Evolutionary conservation across 495 filamentous ascomycete genomes (phyloP), one percentile per base, ranked within the genome.

Genomic region (Neurospora discreta): DNA sequence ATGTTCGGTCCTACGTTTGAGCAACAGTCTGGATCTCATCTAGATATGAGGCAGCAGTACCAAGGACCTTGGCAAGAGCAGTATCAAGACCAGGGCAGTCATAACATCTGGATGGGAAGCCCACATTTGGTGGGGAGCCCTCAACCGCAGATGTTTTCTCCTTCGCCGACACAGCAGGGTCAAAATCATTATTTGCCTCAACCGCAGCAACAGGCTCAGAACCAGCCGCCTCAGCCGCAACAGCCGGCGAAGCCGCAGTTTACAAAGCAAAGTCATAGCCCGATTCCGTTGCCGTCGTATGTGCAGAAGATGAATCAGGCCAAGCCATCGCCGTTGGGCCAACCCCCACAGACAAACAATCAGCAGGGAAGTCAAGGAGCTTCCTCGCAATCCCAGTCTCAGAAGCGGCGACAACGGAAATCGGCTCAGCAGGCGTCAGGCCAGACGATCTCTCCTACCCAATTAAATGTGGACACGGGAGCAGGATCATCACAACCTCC

Each of bases 11-110:
- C 71, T 70, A 16, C 75, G 26, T 43, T 72, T 70, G 67, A 69
- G 60, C 72, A 69, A 69, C 71, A 72, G 68, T 44, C 75, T 0
- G 72, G 39, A 44, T 73, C 78, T 70, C 85, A 87, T 70, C 84
- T 84, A 67, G 82, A 83, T 36, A 85, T 83, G 39, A 79, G 81
- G 58, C 79, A 80, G 60, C 82, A 85, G 41, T 85, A 84, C 65
- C 80, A 73, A 46, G 71, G 76, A 1, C 73, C 80, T 10, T 78
- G 79, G 74, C 73, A 78, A 42, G 77, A 83, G 68, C 74, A 71
- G 41, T 44, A 70, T 9, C 40, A 46, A 38, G 68, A 30, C 30
- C 73, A 71, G 39, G 39, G 36, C 1, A 52, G 11, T 26, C 74
- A 77, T 18, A 76, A 81, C 41, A 33, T 70, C 1, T 79, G 78